Percentiles rank a stretch among this genome's conserved stretches.
Evolutionary conservation across 2,329 filamentous ascomycete genomes (phyloP).

Genomic region (Sordariomycetes sp.): DNA sequence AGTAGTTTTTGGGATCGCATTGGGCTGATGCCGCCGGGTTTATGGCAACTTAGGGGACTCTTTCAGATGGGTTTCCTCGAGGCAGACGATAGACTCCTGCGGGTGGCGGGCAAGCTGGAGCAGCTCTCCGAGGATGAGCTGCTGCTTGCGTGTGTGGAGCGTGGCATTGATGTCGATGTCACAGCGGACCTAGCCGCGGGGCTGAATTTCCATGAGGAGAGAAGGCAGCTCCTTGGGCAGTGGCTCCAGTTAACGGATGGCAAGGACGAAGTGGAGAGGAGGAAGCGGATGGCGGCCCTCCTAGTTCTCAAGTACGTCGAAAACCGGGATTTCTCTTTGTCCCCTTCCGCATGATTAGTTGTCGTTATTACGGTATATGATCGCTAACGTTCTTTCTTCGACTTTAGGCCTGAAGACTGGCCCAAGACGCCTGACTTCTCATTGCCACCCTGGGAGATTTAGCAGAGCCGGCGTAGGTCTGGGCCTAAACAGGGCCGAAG

Average conservation of each 20-base stretch:
- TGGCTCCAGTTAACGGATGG: background rate
- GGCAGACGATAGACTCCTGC: constrained; percentile 58
- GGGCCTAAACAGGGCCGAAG: background rate
- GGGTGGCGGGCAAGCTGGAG: constrained; percentile 42
- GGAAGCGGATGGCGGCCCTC: background rate
- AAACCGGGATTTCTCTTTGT: background rate
- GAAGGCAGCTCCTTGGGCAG: background rate
- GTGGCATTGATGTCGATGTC: constrained; percentile 43
- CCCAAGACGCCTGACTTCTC: background rate
- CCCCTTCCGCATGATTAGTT: background rate
- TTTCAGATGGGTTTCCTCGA: constrained; percentile 49
- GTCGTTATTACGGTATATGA: background rate
- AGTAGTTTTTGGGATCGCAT: constrained; percentile 34
- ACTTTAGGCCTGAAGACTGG: constrained; percentile 3
- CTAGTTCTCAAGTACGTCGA: background rate
- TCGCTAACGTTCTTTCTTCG: background rate
- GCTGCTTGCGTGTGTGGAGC: constrained; percentile 55
- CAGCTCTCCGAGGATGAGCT: constrained; percentile 52
- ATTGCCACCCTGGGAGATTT: background rate
- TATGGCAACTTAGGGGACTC: constrained; percentile 40
- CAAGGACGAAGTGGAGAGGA: background rate
- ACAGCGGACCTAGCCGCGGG: background rate
- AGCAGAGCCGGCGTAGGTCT: background rate
- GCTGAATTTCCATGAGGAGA: background rate
- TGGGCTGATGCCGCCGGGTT: constrained; percentile 28